These are phyloP conservation scores for Nemania abortiva DNA, from an alignment of 2,329 filamentous ascomycete species.

Conservation along the genomic window DNA sequence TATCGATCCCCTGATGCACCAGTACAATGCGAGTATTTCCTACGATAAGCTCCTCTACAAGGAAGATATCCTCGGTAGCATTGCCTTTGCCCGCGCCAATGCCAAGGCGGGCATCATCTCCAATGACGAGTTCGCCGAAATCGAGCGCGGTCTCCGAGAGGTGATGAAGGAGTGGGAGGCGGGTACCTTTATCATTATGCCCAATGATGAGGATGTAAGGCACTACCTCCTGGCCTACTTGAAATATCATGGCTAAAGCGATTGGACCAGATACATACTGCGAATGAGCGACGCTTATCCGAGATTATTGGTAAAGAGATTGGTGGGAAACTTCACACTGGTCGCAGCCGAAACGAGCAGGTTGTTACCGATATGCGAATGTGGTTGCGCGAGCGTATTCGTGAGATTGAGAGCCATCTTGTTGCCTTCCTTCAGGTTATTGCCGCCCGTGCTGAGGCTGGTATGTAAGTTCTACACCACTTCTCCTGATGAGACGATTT, in stretches of 20 bases:
- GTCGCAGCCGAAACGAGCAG: conserved; percentile 79
- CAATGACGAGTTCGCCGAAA: conserved; percentile 74
- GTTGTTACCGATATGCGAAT: conserved; percentile 65
- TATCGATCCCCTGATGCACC: conserved; percentile 86
- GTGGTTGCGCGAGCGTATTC: not conserved
- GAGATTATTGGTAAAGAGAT: conserved; percentile 89
- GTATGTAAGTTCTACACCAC: not conserved
- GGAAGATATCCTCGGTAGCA: conserved; percentile 82
- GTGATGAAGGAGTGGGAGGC: not conserved
- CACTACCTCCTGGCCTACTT: not conserved
- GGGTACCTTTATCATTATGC: conserved; percentile 45
- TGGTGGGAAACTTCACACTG: conserved; percentile 90
- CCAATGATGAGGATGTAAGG: conserved; percentile 63
- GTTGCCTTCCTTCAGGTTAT: conserved; percentile 3
- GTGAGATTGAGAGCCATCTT: conserved; percentile 8
- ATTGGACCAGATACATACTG: conserved; percentile 42
- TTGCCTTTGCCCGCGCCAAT: conserved; percentile 85
- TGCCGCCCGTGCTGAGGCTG: conserved; percentile 16
- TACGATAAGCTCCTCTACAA: conserved; percentile 83
- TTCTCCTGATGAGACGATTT: not conserved
- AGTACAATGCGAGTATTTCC: conserved; percentile 85
- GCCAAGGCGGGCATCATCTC: conserved; percentile 79
- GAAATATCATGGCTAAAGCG: not conserved
- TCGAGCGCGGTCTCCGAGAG: conserved; percentile 75
- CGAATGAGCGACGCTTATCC: conserved; percentile 67